Base-by-base conservation (phyloP, 2,329 filamentous ascomycete genomes). In the Nothomitra cinnamomea region DNA sequence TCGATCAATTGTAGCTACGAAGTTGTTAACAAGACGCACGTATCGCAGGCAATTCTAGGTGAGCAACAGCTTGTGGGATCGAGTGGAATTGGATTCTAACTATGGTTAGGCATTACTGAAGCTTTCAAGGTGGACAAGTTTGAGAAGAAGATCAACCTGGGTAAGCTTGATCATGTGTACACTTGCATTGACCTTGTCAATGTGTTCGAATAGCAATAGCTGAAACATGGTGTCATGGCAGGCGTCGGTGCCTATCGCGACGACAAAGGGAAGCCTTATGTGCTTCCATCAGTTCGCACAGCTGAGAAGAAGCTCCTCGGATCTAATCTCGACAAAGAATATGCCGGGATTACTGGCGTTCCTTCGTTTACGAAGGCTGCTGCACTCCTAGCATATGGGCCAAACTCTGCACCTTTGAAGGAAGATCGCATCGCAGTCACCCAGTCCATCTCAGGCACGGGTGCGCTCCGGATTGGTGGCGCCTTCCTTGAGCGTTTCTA, bases 181-280 rank as follows among this genome's bases (percentile, higher is more conserved):
- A 5, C 10, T 10, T 28, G 22, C 24, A 17, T 10, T 17, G 5
- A 19, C 13, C 12, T n/a, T 13, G 10, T 32, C 21, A 43, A 51
- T 21, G 17, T 19, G 24, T 8, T 50, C 2, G 36, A 48, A 19
- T 41, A 6, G 35, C n/a, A 40, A 21, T 35, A 40, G 35, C 40
- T 43, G 41, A 41, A 40, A 48, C 54, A 50, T 36, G 19, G 10
- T n/a, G 12, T 35, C 5, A 36, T 40, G 1, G n/a, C 61, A 87
- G 83, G 89, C 73, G 92, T 96, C 61, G 92, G 92, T 65, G 92
- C 92, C 66, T 98, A 98, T 80, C 88, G 92, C 66, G 92, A 96
- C 69, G 89, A 96, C 77, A 77, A 87, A 72, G 92, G 92, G 72
- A 95, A 96, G 79, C 92, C 92, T 57, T 96, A 90, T 70, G 90